Evolutionary conservation across 345 rosid species (phyloP).

Genomic region (Camelina sativa): DNA sequence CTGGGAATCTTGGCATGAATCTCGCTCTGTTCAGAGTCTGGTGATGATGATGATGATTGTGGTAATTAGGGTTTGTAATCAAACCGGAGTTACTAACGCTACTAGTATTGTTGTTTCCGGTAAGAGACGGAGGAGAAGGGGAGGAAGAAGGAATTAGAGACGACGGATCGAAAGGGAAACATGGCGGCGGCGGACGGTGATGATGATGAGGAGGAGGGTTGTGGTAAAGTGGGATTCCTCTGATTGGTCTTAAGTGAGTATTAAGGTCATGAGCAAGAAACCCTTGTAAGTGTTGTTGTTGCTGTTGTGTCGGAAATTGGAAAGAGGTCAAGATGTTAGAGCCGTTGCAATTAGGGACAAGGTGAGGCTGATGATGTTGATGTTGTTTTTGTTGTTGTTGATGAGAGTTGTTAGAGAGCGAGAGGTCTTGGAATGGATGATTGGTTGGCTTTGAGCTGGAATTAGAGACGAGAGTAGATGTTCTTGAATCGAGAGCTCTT

Average conservation of each 20-base stretch:
- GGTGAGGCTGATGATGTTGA: conserved; percentile 31
- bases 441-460: conserved; percentile 46
- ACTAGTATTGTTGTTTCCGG: conserved; percentile 28
- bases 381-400: conserved; percentile 28
- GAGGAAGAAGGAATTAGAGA: conserved; percentile 52
- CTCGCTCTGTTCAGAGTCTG: conserved; percentile 56
- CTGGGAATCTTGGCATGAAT: conserved; percentile 59
- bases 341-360: conserved; percentile 41
- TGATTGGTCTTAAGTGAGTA: conserved; percentile 83
- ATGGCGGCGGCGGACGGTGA: conserved; percentile 39
- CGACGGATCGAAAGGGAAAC: conserved; percentile 61
- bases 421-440: conserved; percentile 55
- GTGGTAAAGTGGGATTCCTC: conserved; percentile 98
- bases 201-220: conserved; percentile 51
- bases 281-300: conserved; percentile 42
- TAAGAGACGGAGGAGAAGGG: conserved; percentile 45
- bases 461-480: conserved; percentile 54
- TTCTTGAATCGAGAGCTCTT: conserved; percentile 52
- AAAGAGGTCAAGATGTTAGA: conserved; percentile 48
- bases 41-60: conserved; percentile 58
- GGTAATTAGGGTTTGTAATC: conserved; percentile 45
- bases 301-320: conserved; percentile 38
- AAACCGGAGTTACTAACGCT: conserved; percentile 44
- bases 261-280: conserved; percentile 61
- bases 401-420: conserved; percentile 60